Conservation (phyloP, 148 eudicot genomes). For the Camellia japonica region DNA sequence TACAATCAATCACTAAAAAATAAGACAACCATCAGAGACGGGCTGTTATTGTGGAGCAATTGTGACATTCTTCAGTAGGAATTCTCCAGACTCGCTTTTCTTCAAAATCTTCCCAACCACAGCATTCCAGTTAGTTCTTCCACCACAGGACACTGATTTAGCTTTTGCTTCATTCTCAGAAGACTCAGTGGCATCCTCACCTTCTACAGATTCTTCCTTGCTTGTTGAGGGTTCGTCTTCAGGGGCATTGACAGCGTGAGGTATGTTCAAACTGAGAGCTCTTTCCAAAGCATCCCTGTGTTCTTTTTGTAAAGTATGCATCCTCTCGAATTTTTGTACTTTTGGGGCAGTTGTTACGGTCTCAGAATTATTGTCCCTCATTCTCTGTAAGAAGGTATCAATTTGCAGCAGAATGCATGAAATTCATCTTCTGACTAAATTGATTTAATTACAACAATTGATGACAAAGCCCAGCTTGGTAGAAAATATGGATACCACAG, state of each 20-base stretch:
- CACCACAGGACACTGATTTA: conserved; percentile 19
- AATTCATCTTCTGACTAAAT: too few species aligned
- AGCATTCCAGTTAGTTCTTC: conserved; percentile 59
- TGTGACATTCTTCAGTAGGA: conserved; percentile 22
- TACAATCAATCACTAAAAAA: too few species aligned
- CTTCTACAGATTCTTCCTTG: conserved; percentile 14
- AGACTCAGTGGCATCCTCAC: conserved; percentile 4
- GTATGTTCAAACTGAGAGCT: conserved; percentile 79
- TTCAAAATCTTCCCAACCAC: conserved; percentile 57
- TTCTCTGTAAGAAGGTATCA: conserved; percentile 32
- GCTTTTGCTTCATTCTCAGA: conserved; percentile 9
- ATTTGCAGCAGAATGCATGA: not conserved
- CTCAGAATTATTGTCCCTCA: conserved; percentile 41
- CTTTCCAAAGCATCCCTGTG: conserved; percentile 89
- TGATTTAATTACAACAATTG: too few species aligned
- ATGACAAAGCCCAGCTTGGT: too few species aligned
- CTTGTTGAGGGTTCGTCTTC: conserved; percentile 27
- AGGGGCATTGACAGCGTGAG: conserved; percentile 54
- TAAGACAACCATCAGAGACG: not conserved
- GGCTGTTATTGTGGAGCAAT: conserved; percentile 15
- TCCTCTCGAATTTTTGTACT: conserved; percentile 65
- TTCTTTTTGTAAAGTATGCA: conserved; percentile 61
- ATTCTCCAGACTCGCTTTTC: conserved; percentile 34
- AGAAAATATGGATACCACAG: too few species aligned
- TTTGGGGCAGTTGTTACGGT: conserved; percentile 57